phyloP scores from a whole-genome alignment of 306 rosid genomes.

The Vicia sativa region DNA sequence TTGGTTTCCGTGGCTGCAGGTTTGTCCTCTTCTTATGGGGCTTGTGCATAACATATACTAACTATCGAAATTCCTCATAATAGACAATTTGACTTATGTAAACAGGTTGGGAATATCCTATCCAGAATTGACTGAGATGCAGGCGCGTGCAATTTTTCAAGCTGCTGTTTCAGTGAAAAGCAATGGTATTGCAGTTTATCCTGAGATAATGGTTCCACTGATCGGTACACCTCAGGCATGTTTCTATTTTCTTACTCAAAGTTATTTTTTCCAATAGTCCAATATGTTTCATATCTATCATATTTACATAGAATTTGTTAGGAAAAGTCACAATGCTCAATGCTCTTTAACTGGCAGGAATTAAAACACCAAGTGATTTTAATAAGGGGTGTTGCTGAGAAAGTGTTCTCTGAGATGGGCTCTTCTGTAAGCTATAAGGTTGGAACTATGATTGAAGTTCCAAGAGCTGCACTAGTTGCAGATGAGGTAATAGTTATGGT shows the following conservation, averaged over 20 bases:
- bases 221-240: constrained; percentile 93
- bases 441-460: constrained; percentile 98
- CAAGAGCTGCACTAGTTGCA: constrained; percentile 93
- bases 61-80: no score
- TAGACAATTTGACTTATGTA: not conserved
- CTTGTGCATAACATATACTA: not conserved
- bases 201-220: constrained; percentile 99
- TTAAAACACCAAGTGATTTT: constrained; percentile 71
- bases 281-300: not conserved
- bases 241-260: constrained; percentile 20
- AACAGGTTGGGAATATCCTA: constrained; percentile 92
- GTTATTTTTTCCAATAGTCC: not conserved
- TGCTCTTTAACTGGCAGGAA: constrained; percentile 55
- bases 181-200: constrained; percentile 72
- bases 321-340: not conserved
- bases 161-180: constrained; percentile 74
- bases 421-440: constrained; percentile 76
- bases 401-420: constrained; percentile 84
- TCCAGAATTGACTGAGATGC: constrained; percentile 95
- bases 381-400: constrained; percentile 66
- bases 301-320: not conserved
- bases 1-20: constrained; percentile 99
- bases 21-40: constrained; percentile 35
- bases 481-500: constrained; percentile 66
- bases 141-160: constrained; percentile 85